phyloP scores from a whole-genome alignment of 352 stramenopile species.

The Thalassiosira livingstoniorum region DNA sequence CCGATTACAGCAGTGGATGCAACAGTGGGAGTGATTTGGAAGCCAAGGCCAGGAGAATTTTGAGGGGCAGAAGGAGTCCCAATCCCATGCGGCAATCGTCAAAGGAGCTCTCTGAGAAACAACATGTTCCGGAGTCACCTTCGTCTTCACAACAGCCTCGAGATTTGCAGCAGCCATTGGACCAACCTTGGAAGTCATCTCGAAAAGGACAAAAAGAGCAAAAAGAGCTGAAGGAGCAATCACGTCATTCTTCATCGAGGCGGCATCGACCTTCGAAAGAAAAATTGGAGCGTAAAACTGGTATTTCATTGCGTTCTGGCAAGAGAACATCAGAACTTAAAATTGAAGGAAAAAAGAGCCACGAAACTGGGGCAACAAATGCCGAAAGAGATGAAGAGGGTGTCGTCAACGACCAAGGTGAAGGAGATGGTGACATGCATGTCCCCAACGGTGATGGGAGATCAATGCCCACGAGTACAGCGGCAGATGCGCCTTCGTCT shows the following conservation, averaged over 20 bases:
- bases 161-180: too few species aligned
- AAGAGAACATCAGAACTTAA: too few species aligned
- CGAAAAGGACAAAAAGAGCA: too few species aligned
- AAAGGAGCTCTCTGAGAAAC: too few species aligned
- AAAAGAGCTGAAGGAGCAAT: not conserved
- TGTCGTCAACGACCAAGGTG: not conserved
- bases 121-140: too few species aligned
- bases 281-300: slow-evolving; percentile 6
- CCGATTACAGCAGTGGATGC: too few species aligned
- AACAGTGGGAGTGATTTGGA: slow-evolving; percentile 7
- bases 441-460: not conserved
- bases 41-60: not conserved
- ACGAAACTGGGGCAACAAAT: not conserved
- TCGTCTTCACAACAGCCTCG: too few species aligned
- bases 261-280: not conserved
- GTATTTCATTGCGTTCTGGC: not conserved
- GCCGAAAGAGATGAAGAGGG: not conserved
- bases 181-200: too few species aligned
- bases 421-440: not conserved
- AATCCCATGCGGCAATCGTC: too few species aligned
- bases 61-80: not conserved
- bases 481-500: too few species aligned
- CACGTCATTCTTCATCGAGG: not conserved
- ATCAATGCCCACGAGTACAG: too few species aligned
- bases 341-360: too few species aligned